A percentile compares a stretch with the other conserved stretches of the same genome.
These are phyloP conservation scores for Nakaseomyces sp. DNA, from an alignment of 1,139 yeast species.

Conservation along the genomic window DNA sequence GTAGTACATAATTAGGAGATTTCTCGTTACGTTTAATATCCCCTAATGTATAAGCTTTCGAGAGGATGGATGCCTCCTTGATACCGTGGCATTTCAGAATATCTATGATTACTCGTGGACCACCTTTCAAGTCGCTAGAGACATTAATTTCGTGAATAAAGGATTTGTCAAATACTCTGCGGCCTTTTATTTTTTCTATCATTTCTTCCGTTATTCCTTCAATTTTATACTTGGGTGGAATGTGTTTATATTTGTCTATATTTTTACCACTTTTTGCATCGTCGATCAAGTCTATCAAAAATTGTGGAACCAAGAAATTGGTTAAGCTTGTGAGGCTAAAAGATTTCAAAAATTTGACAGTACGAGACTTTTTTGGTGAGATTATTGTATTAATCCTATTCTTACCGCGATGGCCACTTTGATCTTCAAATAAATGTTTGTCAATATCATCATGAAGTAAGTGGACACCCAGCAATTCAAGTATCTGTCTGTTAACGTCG, in stretches of 20 bases:
- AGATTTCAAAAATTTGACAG: conserved; percentile 65
- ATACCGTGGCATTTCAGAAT: conserved; percentile 63
- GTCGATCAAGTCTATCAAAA: conserved; percentile 21
- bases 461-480: conserved; percentile 37
- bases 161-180: conserved; percentile 28
- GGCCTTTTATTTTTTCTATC: conserved; percentile 29
- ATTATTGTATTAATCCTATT: conserved; percentile 41
- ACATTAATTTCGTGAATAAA: conserved; percentile 50
- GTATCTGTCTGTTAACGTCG: conserved; percentile 33
- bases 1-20: conserved; percentile 16
- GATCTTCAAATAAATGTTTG: conserved; percentile 34
- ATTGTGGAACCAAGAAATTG: conserved; percentile 30
- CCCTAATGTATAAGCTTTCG: conserved; percentile 13
- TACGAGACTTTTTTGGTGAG: conserved; percentile 73
- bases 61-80: conserved; percentile 35
- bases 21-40: conserved; percentile 12
- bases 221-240: conserved; percentile 24
- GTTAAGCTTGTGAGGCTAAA: conserved; percentile 30
- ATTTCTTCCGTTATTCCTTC: conserved; percentile 26
- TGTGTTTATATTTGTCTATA: conserved; percentile 8
- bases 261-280: conserved; percentile 2
- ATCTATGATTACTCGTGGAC: conserved; percentile 48
- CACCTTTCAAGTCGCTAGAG: conserved; percentile 60
- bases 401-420: conserved; percentile 12
- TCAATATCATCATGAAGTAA: conserved; percentile 27